Percentiles rank a stretch among this genome's conserved stretches.
phyloP scores from a whole-genome alignment of 176 grass and related monocot species.

The Cymbopogon citratus region DNA sequence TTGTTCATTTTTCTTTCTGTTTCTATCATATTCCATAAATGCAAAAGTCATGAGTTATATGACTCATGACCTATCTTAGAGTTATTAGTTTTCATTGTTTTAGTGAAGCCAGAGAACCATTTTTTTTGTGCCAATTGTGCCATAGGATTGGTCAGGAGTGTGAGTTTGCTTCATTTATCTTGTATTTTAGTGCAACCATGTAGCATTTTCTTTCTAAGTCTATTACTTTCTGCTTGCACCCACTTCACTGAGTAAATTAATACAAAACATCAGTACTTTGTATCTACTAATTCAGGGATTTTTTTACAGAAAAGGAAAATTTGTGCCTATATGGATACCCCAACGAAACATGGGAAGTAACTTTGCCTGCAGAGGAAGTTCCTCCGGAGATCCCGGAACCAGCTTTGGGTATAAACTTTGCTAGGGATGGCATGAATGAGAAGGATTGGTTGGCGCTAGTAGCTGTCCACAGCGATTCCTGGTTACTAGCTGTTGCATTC shows the following conservation, averaged over 20 bases:
- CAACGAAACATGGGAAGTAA: conserved; percentile 95
- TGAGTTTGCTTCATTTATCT: conserved; percentile 3
- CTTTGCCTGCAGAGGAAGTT: conserved; percentile 90
- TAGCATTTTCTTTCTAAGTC: not conserved
- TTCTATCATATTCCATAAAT: conserved; percentile 27
- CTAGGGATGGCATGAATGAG: conserved; percentile 92
- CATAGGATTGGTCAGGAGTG: not conserved
- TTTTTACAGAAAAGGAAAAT: conserved; percentile 82
- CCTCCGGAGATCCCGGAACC: conserved; percentile 95
- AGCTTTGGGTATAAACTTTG: conserved; percentile 92
- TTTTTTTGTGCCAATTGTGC: not conserved
- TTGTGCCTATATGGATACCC: conserved; percentile 94
- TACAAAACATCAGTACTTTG: not conserved
- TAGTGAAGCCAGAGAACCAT: not conserved
- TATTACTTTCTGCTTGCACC: not conserved
- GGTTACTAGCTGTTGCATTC: conserved; percentile 88
- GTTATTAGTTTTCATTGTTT: not conserved
- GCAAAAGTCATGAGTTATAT: not conserved
- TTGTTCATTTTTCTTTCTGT: not conserved
- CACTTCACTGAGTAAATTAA: not conserved
- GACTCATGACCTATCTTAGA: not conserved
- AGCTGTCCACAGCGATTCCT: conserved; percentile 88
- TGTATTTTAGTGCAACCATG: conserved; percentile 9
- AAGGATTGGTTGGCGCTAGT: conserved; percentile 94
- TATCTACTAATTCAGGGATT: conserved; percentile 20